Conservation (phyloP, 1,139 yeast genomes). For the Scheffersomyces illinoinensis region DNA sequence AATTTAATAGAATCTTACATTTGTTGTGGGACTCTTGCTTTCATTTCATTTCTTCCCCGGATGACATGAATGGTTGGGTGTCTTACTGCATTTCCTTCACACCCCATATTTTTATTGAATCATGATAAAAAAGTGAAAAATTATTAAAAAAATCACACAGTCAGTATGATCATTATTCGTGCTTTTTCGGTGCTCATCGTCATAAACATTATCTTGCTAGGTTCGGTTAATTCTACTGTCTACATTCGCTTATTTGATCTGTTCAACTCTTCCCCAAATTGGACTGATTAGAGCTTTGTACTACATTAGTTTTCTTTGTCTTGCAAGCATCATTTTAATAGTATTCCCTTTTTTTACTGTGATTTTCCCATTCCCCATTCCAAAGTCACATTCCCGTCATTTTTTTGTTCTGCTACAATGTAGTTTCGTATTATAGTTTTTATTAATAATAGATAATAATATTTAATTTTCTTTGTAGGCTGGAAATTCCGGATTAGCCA, state of each 20-base stretch:
- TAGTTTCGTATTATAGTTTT: slow-evolving; percentile 24
- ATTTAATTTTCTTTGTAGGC: slow-evolving; percentile 9
- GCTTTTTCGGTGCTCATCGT: neutral
- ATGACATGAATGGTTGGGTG: slow-evolving; percentile 3
- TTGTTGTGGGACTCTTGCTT: neutral
- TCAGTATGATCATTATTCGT: neutral
- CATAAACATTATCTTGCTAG: neutral
- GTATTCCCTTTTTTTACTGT: slow-evolving; percentile 13
- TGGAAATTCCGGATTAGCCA: neutral
- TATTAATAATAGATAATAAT: slow-evolving; percentile 29
- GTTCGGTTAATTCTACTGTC: neutral
- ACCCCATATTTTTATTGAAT: neutral
- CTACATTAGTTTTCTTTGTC: slow-evolving; percentile 6
- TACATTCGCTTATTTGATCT: slow-evolving; percentile 3
- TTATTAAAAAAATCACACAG: neutral
- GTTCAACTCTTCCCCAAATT: slow-evolving; percentile 8
- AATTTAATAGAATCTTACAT: slow-evolving; percentile 3
- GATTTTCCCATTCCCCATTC: slow-evolving; percentile 23
- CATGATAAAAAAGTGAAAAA: neutral
- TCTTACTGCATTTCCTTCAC: neutral
- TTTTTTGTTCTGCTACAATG: slow-evolving; percentile 18
- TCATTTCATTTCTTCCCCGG: slow-evolving; percentile 1
- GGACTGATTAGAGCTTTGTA: neutral
- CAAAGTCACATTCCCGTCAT: slow-evolving; percentile 20
- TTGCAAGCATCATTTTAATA: slow-evolving; percentile 12